Percentiles rank a stretch among this genome's conserved stretches.
Conservation (phyloP, 2,329 filamentous ascomycete species). For the Sporothrix protearum region DNA sequence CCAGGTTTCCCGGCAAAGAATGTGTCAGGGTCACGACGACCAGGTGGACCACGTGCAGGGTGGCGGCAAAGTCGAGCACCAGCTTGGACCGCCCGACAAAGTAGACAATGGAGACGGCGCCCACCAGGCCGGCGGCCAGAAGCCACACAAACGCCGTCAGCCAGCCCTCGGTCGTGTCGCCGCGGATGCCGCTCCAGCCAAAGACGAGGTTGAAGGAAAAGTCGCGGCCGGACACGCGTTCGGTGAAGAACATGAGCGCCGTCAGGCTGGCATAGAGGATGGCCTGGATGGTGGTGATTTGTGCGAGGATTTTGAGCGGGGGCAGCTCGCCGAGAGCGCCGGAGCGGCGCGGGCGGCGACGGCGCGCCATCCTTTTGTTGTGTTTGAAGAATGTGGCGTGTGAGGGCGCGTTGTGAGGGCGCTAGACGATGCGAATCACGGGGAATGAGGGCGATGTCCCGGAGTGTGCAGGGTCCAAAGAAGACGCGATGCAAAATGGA, state of each 20-base stretch:
- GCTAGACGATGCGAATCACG: neutral
- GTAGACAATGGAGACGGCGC: conserved; percentile 76
- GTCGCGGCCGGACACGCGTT: conserved; percentile 54
- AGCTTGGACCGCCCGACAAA: conserved; percentile 87
- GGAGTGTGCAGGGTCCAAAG: too few relatives aligned
- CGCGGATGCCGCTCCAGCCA: conserved; percentile 56
- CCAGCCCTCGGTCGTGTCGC: conserved; percentile 61
- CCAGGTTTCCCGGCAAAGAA: conserved; percentile 68
- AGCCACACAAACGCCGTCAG: conserved; percentile 57
- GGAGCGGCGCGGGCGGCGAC: conserved; percentile 44
- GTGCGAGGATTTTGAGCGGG: conserved; percentile 56
- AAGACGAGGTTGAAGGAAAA: conserved; percentile 55
- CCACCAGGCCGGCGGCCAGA: conserved; percentile 56
- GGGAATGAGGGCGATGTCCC: neutral
- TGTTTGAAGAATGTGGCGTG: neutral
- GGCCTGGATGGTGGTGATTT: conserved; percentile 56
- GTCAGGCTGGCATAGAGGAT: conserved; percentile 53
- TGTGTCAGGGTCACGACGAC: conserved; percentile 61
- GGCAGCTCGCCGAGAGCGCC: conserved; percentile 60
- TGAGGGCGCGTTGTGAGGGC: neutral
- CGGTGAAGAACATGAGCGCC: conserved; percentile 55
- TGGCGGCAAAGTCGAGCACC: conserved; percentile 89
- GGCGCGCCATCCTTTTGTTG: conserved; percentile 13
- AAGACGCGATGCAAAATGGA: neutral
- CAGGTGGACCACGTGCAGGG: conserved; percentile 51